Percentiles rank a stretch among this genome's conserved stretches.
Conservation (phyloP, 2,329 filamentous ascomycete species). For the Aschersonia sp. region DNA sequence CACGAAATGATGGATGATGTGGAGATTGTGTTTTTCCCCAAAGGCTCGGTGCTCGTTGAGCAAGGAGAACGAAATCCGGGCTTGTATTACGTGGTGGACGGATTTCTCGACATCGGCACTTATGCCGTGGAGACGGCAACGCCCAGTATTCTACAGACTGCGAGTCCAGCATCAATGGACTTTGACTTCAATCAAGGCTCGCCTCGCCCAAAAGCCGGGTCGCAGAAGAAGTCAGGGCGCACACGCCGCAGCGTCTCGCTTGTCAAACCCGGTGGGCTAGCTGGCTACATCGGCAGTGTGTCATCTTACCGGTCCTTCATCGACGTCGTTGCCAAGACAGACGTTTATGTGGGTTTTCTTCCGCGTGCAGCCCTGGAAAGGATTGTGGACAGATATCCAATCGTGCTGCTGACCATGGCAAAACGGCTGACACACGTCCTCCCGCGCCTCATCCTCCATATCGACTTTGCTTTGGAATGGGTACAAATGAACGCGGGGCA, state of each 20-base stretch:
- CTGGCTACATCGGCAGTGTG: slow-evolving; percentile 86
- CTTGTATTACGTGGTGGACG: slow-evolving; percentile 93
- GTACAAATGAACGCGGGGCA: slow-evolving; percentile 91
- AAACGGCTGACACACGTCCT: slow-evolving; percentile 84
- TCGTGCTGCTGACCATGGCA: slow-evolving; percentile 87
- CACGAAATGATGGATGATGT: slow-evolving; percentile 83
- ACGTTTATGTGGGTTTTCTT: slow-evolving; percentile 93
- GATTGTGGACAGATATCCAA: slow-evolving; percentile 84
- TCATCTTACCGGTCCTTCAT: slow-evolving; percentile 94
- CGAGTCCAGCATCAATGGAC: slow-evolving; percentile 10
- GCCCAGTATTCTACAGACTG: slow-evolving; percentile 17
- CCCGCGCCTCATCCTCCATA: slow-evolving; percentile 81
- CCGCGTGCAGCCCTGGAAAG: slow-evolving; percentile 74
- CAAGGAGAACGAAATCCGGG: slow-evolving; percentile 95
- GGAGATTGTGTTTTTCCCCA: slow-evolving; percentile 94
- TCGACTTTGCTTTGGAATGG: slow-evolving; percentile 98
- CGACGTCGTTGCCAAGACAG: slow-evolving; percentile 91
- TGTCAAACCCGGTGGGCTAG: slow-evolving; percentile 86
- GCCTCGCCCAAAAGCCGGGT: background rate
- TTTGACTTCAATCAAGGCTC: background rate
- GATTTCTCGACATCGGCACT: slow-evolving; percentile 89
- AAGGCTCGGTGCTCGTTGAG: slow-evolving; percentile 86
- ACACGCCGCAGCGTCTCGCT: slow-evolving; percentile 61
- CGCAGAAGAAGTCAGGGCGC: slow-evolving; percentile 24
- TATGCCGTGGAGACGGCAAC: slow-evolving; percentile 25